phyloP scores from a whole-genome alignment of 768 basidiomycete genomes.

The Grammothele lineata region DNA sequence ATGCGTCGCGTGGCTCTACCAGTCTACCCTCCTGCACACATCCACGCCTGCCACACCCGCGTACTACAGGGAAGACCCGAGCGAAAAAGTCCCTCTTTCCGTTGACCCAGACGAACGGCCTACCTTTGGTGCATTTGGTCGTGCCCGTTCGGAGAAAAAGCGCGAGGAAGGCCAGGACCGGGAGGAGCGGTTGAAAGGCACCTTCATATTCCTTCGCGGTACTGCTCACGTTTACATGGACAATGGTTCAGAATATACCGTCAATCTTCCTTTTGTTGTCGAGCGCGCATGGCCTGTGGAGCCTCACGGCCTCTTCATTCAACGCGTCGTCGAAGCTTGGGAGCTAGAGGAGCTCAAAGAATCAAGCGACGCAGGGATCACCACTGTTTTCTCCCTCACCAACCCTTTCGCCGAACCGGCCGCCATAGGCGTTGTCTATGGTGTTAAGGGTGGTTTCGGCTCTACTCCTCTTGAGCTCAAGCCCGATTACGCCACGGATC shows the following conservation, averaged over 20 bases:
- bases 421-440: slow-evolving; percentile 62
- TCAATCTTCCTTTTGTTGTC: slow-evolving; percentile 78
- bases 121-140: slow-evolving; percentile 39
- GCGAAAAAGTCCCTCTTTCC: slow-evolving; percentile 20
- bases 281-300: slow-evolving; percentile 73
- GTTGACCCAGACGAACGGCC: slow-evolving; percentile 24
- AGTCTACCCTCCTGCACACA: slow-evolving; percentile 33
- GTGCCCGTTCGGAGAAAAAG: slow-evolving; percentile 28
- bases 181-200: slow-evolving; percentile 46
- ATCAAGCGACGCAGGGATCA: slow-evolving; percentile 66
- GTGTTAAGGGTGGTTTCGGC: slow-evolving; percentile 48
- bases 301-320: slow-evolving; percentile 78
- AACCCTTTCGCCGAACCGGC: slow-evolving; percentile 73
- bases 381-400: slow-evolving; percentile 76
- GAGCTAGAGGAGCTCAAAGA: slow-evolving; percentile 64
- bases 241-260: slow-evolving; percentile 72
- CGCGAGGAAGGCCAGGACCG: slow-evolving; percentile 30
- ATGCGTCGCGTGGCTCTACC: slow-evolving; percentile 71
- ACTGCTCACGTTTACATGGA: slow-evolving; percentile 67
- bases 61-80: slow-evolving; percentile 25
- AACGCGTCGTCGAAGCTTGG: slow-evolving; percentile 61
- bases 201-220: slow-evolving; percentile 76
- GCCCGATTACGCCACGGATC: slow-evolving; percentile 9
- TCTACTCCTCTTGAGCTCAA: slow-evolving; percentile 16
- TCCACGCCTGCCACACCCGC: slow-evolving; percentile 23